phyloP scores from a whole-genome alignment of 129 eudicot genomes.

The Artemisia annua region DNA sequence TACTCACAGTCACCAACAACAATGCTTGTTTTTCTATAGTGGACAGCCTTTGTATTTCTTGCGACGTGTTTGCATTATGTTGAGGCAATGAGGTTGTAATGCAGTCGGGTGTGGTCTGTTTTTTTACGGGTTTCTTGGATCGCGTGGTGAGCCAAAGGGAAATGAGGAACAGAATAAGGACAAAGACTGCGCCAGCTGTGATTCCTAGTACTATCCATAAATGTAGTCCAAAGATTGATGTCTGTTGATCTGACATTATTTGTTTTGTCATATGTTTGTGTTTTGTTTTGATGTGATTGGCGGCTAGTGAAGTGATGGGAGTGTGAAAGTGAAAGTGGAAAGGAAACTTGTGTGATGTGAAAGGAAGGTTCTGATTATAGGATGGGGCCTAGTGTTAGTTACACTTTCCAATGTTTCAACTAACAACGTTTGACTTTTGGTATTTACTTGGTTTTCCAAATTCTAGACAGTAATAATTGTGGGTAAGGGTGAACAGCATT shows the following conservation, averaged over 20 bases:
- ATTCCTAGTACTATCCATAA: conserved; percentile 57
- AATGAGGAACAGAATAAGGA: conserved; percentile 52
- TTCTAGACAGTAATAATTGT: too few relatives aligned
- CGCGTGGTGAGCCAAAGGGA: conserved; percentile 51
- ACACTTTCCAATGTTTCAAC: not conserved
- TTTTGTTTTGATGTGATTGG: not conserved
- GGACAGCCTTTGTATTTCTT: not conserved
- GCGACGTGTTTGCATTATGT: not conserved
- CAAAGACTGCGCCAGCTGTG: conserved; percentile 50
- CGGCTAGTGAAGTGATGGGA: not conserved
- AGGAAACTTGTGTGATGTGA: not conserved
- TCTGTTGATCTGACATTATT: conserved; percentile 46
- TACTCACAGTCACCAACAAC: conserved; percentile 24
- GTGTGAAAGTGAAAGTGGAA: not conserved
- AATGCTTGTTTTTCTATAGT: conserved; percentile 38
- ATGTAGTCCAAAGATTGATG: conserved; percentile 56
- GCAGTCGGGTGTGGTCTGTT: conserved; percentile 17
- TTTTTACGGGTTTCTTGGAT: conserved; percentile 17
- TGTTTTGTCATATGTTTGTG: not conserved
- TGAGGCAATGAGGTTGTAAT: conserved; percentile 18
- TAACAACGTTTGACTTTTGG: too few relatives aligned
- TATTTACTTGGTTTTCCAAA: too few relatives aligned
- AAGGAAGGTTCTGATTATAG: conserved; percentile 5
- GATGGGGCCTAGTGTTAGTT: not conserved
- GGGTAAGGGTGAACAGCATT: too few relatives aligned